Percentiles rank a stretch among this genome's conserved stretches.
Conservation (phyloP, 1,284 basidiomycete genomes). For the Irpex rosettiformis region DNA sequence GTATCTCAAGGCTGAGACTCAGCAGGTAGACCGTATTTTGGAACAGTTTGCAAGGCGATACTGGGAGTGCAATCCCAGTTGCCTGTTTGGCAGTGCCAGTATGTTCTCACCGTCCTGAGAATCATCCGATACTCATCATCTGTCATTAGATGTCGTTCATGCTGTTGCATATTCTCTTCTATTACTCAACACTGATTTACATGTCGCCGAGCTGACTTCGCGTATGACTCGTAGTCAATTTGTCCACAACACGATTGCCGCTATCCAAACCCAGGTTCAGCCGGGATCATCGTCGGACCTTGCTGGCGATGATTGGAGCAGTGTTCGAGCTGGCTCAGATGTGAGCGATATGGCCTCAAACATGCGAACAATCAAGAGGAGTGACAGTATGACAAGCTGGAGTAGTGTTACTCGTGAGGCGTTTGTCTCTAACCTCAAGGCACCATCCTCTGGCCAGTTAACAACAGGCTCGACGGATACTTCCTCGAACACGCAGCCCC, state of each 20-base stretch:
- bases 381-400: slow-evolving; percentile 81
- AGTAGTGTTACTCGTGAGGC: slow-evolving; percentile 67
- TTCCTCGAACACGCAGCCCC: slow-evolving; percentile 26
- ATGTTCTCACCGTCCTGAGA: slow-evolving; percentile 29
- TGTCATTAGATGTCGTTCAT: slow-evolving; percentile 76
- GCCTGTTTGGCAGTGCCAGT: slow-evolving; percentile 82
- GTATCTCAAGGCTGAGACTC: slow-evolving; percentile 93
- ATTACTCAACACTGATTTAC: slow-evolving; percentile 94
- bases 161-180: slow-evolving; percentile 91
- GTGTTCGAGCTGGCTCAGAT: slow-evolving; percentile 46
- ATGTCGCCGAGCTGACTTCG: slow-evolving; percentile 85
- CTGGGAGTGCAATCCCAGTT: slow-evolving; percentile 85
- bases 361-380: slow-evolving; percentile 60
- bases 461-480: slow-evolving; percentile 28
- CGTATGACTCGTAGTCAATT: slow-evolving; percentile 96
- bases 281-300: slow-evolving; percentile 62
- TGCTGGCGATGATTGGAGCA: slow-evolving; percentile 63
- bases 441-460: slow-evolving; percentile 24
- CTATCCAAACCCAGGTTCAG: slow-evolving; percentile 75
- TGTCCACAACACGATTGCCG: slow-evolving; percentile 85
- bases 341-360: slow-evolving; percentile 38
- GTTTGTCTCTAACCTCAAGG: slow-evolving; percentile 29
- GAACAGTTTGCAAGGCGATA: slow-evolving; percentile 88
- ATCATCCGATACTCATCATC: slow-evolving; percentile 6
- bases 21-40: slow-evolving; percentile 96